Evolutionary conservation across 345 rosid genomes (phyloP).

Genomic region (Viola odorata): DNA sequence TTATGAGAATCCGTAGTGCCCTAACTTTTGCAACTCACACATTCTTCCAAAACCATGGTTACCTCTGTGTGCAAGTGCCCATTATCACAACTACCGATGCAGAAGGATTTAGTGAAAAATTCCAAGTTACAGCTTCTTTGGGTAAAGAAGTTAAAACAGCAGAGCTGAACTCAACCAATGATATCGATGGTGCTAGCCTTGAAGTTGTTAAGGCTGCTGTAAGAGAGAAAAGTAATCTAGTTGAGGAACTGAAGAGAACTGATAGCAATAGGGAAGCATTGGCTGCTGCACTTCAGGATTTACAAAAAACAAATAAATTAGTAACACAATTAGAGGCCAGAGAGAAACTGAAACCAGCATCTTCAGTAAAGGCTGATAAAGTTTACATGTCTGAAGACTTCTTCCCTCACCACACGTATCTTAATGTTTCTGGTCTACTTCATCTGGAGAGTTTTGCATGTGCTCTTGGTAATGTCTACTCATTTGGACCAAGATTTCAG

Average conservation of each 20-base stretch:
- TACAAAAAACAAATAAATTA: constrained; percentile 58
- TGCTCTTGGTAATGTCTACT: constrained; percentile 84
- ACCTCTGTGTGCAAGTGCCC: constrained; percentile 70
- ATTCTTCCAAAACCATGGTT: constrained; percentile 64
- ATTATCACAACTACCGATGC: constrained; percentile 60
- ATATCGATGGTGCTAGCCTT: constrained; percentile 35
- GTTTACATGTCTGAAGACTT: constrained; percentile 40
- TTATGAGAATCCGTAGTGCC: constrained; percentile 61
- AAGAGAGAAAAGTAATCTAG: constrained; percentile 49
- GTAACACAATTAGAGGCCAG: constrained; percentile 60
- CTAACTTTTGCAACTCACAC: constrained; percentile 58
- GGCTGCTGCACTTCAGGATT: constrained; percentile 58
- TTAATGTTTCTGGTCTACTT: constrained; percentile 68
- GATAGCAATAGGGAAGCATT: constrained; percentile 80
- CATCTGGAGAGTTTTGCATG: constrained; percentile 89
- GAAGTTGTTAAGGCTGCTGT: constrained; percentile 57
- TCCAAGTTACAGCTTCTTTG: constrained; percentile 49
- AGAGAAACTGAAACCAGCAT: constrained; percentile 32
- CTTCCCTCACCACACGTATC: constrained; percentile 49
- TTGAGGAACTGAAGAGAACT: constrained; percentile 70
- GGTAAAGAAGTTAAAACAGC: constrained; percentile 25
- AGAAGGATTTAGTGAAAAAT: constrained; percentile 57
- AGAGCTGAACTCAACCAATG: constrained; percentile 25
- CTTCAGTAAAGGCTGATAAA: constrained; percentile 31
- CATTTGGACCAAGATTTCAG: constrained; percentile 73